Evolutionary conservation across 1,139 yeast species (phyloP), one percentile per base, ranked within the genome.

Genomic region (Pichia inconspicua): DNA sequence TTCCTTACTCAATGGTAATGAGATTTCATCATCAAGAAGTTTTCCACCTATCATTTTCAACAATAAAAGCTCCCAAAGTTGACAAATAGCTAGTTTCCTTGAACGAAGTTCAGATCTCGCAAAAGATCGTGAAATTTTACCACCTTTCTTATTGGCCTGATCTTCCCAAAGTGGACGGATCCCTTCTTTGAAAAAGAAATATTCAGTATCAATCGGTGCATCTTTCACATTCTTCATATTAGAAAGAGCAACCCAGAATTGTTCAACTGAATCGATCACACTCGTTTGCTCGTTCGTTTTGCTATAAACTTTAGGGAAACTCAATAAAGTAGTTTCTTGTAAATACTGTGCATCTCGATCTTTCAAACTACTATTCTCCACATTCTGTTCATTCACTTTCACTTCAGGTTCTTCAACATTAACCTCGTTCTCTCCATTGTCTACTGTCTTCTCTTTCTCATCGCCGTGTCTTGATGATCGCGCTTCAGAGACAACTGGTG

Each of bases 81-180:
- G 17, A 30, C 43, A 31, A 17, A 45, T 17, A 8, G 38, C 25
- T 3, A 37, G 27, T 37, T 39, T 46, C 22, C 38, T 49, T 22
- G 31, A 28, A 15, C 43, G 40, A n/a, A 40, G 27, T 31, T 48
- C 34, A 38, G 27, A 41, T 25, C 44, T 44, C 8, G 37, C 40
- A 17, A 74, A 36, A 77, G 75, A 41, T 8, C 46, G 39, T 17
- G 45, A 43, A 86, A 86, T 82, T 57, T 84, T 71, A 3, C 88
- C 88, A 40, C 87, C 87, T 47, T 72, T 68, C 43, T 73, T 65
- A 59, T 82, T 81, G 48, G 73, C 69, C 2, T 86, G 84, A 59
- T 82, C 87, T 61, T 82, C 87, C 85, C 87, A 81, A 49, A 80
- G 78, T 19, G 88, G 88, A 58, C 76, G 77, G 41, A 82, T 75